Evolutionary conservation across 2,329 filamentous ascomycete species (phyloP), one percentile per base, ranked within the genome.

Genomic region (Colletotrichum ledebouriae): DNA sequence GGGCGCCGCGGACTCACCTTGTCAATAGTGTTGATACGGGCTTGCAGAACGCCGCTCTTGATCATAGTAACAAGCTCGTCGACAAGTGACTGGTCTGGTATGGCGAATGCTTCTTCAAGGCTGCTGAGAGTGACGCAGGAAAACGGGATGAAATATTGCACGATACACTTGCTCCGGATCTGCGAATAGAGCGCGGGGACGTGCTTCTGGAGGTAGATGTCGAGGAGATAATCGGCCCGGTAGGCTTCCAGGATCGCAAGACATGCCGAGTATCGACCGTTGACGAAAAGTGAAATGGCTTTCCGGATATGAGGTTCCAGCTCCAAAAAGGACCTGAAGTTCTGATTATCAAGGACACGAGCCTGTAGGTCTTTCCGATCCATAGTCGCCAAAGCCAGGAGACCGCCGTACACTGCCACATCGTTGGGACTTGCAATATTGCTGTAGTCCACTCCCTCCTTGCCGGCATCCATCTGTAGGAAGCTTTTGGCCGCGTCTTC

Each of bases 231-330:
- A 78, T 99, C 96, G 41, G 89, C 82, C 57, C 90, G 90, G 78
- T 96, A 95, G 5, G 89, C 87, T 74, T 96, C 92, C 0, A 99
- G 86, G 41, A 95, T 93, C 53, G 89, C 86, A 50, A 99, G 84
- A 78, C 95, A 98, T 49, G 88, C 87, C 10, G 92, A 91, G 79
- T 98, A 99, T 74, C 97, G 93, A 69, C 93, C 94, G 73, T 92
- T 94, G 73, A 95, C 93, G 81, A 98, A 99, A 76, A 93, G 90
- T 7, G 88, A 89, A 73, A 99, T 92, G 12, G 96, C 95, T 67
- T 94, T 94, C 71, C 96, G 92, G 70, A 99, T 92, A 75, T 98
- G 95, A 3, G 95, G 94, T 79, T 98, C 96, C 1, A 97, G 86
- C 78, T 98, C 96, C 13, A 99, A 87, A 76, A 96, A 97, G 52